Percentiles rank a stretch among this genome's conserved stretches.
Conservation (phyloP, 1,284 basidiomycete species). For the Trametes hirsuta region DNA sequence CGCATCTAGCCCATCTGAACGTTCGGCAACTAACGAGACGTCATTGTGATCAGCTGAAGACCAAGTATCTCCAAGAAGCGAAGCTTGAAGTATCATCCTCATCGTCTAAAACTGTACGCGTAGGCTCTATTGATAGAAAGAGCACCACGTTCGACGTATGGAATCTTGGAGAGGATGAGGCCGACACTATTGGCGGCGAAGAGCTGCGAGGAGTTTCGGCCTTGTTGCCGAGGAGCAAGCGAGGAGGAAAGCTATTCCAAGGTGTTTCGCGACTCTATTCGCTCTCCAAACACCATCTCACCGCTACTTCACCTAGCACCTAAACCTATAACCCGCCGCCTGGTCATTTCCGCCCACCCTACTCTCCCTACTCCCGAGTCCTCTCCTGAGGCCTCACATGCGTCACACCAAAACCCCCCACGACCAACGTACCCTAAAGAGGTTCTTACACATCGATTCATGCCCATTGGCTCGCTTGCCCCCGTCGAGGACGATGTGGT, state of each 20-base stretch:
- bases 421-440: slow-evolving; percentile 61
- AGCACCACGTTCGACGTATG: slow-evolving; percentile 62
- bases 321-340: slow-evolving; percentile 55
- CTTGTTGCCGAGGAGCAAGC: slow-evolving; percentile 63
- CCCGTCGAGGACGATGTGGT: slow-evolving; percentile 17
- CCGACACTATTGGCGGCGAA: slow-evolving; percentile 53
- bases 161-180: slow-evolving; percentile 52
- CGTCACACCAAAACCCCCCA: slow-evolving; percentile 52
- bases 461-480: slow-evolving; percentile 60
- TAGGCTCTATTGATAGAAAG: slow-evolving; percentile 58
- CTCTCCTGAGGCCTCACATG: slow-evolving; percentile 25
- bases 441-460: slow-evolving; percentile 63
- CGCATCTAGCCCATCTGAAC: not conserved
- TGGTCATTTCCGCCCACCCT: slow-evolving; percentile 59
- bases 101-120: slow-evolving; percentile 34
- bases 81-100: slow-evolving; percentile 48
- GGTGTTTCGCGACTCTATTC: slow-evolving; percentile 40
- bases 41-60: slow-evolving; percentile 53
- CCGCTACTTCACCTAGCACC: slow-evolving; percentile 46
- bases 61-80: slow-evolving; percentile 58
- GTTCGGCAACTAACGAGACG: not conserved
- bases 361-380: slow-evolving; percentile 39
- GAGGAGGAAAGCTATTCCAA: slow-evolving; percentile 59
- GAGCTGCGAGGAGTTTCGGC: slow-evolving; percentile 63
- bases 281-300: not conserved